Evolutionary conservation across 1,284 basidiomycete species (phyloP), one percentile per base, ranked within the genome.

Genomic region (Violaceomyces palustris): DNA sequence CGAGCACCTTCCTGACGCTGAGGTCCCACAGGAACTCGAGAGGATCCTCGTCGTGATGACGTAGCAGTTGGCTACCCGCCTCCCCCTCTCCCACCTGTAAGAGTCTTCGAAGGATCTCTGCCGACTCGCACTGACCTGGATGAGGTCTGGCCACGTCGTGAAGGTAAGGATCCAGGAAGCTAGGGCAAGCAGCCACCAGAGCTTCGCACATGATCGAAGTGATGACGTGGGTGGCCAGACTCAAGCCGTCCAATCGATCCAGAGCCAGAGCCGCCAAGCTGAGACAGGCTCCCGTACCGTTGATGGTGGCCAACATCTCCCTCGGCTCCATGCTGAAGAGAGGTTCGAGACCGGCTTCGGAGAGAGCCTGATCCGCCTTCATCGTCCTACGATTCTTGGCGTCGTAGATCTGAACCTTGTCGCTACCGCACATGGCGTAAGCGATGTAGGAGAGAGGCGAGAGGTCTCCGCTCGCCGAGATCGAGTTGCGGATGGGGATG

Each of bases 191-290:
- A 24, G 39, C 45, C 6, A 42, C 26, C 15, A 42, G 35, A 23
- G 40, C 87, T 67, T 90, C 87, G 7, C 83, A 82, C 14, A 86
- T 85, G 78, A 90, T 80, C 2, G 87, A 86, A 0, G 88, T 90
- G 61, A 82, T 80, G 6, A 84, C 80, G 76, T 87, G 80, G 11
- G 83, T 78, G 19, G 89, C 77, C 26, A 88, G 73, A 4, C 81
- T 80, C 29, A 89, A 77, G 54, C 84, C 82, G 30, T 83, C 79
- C 6, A 85, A 81, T 43, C 87, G 85, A 64, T 83, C 80, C 28
- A 86, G 74, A 4, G 78, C 78, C 19, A 77, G 61, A 11, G 72
- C 69, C 24, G 72, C 75, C n/a, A 73, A 67, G 29, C 74, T 72
- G 8, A 75, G 74, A 29, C 84, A 86, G 74, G 88, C 88, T 1